Base-by-base conservation (phyloP, 352 stramenopile genomes). In the Pythium chondricola region DNA sequence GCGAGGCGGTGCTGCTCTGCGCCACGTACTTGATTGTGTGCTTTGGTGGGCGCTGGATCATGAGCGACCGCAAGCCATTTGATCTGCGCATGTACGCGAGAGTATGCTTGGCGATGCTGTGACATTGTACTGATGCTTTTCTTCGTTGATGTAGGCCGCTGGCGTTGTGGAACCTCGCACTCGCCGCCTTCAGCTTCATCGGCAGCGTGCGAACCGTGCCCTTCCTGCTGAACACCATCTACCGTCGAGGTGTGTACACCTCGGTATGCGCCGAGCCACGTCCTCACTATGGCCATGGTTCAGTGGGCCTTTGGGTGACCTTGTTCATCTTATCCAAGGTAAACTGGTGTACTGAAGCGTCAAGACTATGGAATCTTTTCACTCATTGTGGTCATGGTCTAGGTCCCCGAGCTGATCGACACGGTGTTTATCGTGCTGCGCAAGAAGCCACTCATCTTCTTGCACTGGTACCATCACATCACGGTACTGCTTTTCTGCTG, bases 391-490 rank as follows among this genome's bases (percentile, higher is more conserved):
- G 14, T 2, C 31, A 38, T 13, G 21, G 11, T 41, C 4, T 48
- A 87, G 64, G 63, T 78, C 52, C 89, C 86, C 10, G 95, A 98
- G 74, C 82, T 98, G 29, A 50, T 98, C 38, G 95, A 99, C 68
- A 99, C 95, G 25, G 79, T 91, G 21, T 98, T 99, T 72, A 98
- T 99, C 61, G 90, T 99, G 47, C 72, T 98, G 48, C 85, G 95
- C 69, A 98, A 98, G 74, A 98, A 98, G 68, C 82, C 83, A 36
- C 74, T 98, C 32, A 97, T 98, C 59, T 98, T 99, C 64, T 71
- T 99, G 40, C 95, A 99, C 71, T 99, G 95, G 95, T 99, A 98
- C 75, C 95, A 99, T 71, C 95, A 99, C 69, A 92, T 98, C 65
- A 98, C 95, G 14, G 95, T 99, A 27, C 67, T 99, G 52, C 75